These are phyloP conservation scores for Jaltomata sinuosa DNA, from an alignment of 257 asterid species.

Conservation along the genomic window DNA sequence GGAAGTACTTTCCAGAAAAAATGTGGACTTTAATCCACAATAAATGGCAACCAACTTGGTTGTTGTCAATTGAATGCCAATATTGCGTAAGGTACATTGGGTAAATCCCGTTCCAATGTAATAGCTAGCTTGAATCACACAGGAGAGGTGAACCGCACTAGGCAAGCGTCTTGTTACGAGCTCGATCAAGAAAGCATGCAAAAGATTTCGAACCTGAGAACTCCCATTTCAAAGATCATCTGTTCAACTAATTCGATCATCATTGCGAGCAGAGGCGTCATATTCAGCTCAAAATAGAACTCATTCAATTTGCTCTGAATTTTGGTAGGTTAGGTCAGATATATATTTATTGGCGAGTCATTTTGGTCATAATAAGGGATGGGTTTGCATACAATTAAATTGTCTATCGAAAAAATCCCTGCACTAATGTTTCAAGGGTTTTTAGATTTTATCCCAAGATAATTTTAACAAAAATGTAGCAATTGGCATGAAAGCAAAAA, in stretches of 20 bases:
- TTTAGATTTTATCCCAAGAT: background rate
- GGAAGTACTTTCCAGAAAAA: background rate
- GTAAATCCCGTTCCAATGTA: too few relatives aligned
- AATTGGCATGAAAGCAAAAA: background rate
- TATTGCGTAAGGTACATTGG: background rate
- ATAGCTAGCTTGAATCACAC: too few relatives aligned
- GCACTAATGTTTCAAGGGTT: background rate
- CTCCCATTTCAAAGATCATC: accelerated
- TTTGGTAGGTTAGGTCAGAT: background rate
- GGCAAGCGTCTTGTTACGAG: accelerated
- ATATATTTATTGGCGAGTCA: background rate
- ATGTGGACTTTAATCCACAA: background rate
- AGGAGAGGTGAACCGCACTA: too few relatives aligned
- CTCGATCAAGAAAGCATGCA: background rate
- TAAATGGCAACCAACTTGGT: background rate
- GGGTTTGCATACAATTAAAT: background rate
- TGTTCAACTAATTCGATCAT: background rate
- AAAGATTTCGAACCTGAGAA: too few relatives aligned
- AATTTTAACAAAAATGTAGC: background rate
- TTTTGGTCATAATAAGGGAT: background rate
- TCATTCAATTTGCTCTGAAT: background rate
- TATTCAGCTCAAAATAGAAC: background rate
- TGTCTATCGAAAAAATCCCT: background rate
- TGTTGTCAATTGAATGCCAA: background rate
- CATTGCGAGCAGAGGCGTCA: background rate